Evolutionary conservation across 768 basidiomycete species (phyloP).

Genomic region (Leccinum aurantiacum): DNA sequence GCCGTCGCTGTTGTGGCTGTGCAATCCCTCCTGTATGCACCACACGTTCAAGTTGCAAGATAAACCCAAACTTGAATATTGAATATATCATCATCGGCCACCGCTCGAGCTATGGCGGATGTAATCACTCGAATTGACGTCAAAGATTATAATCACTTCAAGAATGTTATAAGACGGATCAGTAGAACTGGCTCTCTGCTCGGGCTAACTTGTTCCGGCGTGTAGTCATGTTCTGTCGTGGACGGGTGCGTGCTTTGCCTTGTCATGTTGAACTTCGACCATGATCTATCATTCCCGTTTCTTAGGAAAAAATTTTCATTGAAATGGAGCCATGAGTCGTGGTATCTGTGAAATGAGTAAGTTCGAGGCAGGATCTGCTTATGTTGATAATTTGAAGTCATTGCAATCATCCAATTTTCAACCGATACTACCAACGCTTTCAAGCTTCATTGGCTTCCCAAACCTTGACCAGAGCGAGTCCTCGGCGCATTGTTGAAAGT

Average conservation of each 20-base stretch:
- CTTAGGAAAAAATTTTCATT: slow-evolving; percentile 92
- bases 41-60: not conserved
- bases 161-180: slow-evolving; percentile 84
- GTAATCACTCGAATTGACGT: too few relatives aligned
- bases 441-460: slow-evolving; percentile 97
- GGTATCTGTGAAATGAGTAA: slow-evolving; percentile 99
- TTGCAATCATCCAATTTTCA: slow-evolving; percentile 97
- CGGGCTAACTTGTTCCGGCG: slow-evolving; percentile 6
- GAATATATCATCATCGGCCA: not conserved
- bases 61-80: too few relatives aligned
- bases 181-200: slow-evolving; percentile 3
- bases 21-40: not conserved
- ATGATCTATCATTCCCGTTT: not conserved
- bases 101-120: not conserved
- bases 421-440: slow-evolving; percentile 98
- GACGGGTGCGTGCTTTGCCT: slow-evolving; percentile 65
- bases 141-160: slow-evolving; percentile 68
- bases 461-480: slow-evolving; percentile 94
- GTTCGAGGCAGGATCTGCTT: slow-evolving; percentile 27
- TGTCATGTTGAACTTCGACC: not conserved
- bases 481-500: slow-evolving; percentile 93
- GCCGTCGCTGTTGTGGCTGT: slow-evolving; percentile 8
- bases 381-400: slow-evolving; percentile 74
- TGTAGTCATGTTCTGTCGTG: slow-evolving; percentile 91
- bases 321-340: slow-evolving; percentile 93